Percentiles rank a stretch among this genome's conserved stretches.
These are phyloP conservation scores for Hordeum vulgare DNA, from an alignment of 176 grass and related monocot species.

Conservation along the genomic window DNA sequence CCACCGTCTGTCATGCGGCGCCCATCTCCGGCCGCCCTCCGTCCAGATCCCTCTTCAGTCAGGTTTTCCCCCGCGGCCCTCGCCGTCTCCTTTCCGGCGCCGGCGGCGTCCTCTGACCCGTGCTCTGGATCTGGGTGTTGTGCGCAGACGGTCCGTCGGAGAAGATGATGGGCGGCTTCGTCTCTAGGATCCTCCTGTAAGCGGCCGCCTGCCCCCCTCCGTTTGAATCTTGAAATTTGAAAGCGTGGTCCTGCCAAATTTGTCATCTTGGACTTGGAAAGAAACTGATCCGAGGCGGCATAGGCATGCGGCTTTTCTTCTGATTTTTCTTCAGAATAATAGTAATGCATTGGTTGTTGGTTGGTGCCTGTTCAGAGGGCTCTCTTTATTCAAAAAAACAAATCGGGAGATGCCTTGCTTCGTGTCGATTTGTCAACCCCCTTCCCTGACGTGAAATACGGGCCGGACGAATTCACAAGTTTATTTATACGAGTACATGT, in stretches of 20 bases:
- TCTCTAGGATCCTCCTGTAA: conserved; percentile 80
- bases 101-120: no score
- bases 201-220: background rate
- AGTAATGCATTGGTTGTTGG: background rate
- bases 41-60: no score
- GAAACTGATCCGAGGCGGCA: background rate
- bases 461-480: conserved; percentile 9
- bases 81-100: no score
- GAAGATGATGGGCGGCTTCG: conserved; percentile 77
- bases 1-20: no score
- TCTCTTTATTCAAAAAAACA: background rate
- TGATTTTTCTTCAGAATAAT: conserved; percentile 6
- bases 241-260: conserved; percentile 8
- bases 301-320: background rate
- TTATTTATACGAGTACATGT: background rate
- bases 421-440: conserved; percentile 30
- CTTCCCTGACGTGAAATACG: conserved; percentile 26
- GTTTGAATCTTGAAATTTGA: conserved; percentile 34
- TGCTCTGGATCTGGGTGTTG: conserved; percentile 37
- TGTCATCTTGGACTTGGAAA: no score
- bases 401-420: conserved; percentile 23
- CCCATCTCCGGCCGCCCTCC: no score
- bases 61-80: no score
- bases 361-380: background rate
- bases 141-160: conserved; percentile 12